These are phyloP conservation scores for Cantharellus anzutake DNA, from an alignment of 768 basidiomycete species.

Conservation along the genomic window DNA sequence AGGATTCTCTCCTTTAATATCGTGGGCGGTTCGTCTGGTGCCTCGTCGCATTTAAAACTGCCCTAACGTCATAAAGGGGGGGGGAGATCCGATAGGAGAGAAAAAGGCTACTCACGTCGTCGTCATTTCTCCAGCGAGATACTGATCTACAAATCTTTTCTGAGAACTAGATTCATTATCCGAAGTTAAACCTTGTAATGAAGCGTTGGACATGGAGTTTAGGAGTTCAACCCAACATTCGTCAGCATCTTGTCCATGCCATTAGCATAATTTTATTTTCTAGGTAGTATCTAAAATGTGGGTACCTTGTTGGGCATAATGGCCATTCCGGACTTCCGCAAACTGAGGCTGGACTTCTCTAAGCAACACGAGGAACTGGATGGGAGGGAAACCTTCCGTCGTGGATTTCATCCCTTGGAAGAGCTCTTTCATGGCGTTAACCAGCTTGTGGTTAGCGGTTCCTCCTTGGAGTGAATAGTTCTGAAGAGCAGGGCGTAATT, in stretches of 20 bases:
- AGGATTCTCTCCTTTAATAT: slow-evolving; percentile 50
- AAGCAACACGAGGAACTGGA: slow-evolving; percentile 40
- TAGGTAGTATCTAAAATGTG: background rate
- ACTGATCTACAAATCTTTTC: slow-evolving; percentile 61
- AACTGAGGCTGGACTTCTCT: slow-evolving; percentile 81
- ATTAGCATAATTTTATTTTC: background rate
- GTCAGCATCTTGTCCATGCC: slow-evolving; percentile 44
- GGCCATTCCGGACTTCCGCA: slow-evolving; percentile 38
- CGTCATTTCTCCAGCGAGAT: slow-evolving; percentile 57
- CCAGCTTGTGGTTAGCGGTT: slow-evolving; percentile 18
- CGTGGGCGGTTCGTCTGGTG: slow-evolving; percentile 54
- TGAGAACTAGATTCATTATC: slow-evolving; percentile 12
- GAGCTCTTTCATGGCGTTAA: slow-evolving; percentile 41
- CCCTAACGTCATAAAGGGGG: background rate
- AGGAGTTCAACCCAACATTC: slow-evolving; percentile 72
- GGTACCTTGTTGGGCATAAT: slow-evolving; percentile 65
- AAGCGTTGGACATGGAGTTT: slow-evolving; percentile 34
- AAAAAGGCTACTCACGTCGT: slow-evolving; percentile 32
- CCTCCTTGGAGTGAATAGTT: slow-evolving; percentile 21
- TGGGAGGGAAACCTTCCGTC: slow-evolving; percentile 55
- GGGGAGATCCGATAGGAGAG: background rate
- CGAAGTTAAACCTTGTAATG: slow-evolving; percentile 33
- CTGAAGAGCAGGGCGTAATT: slow-evolving; percentile 55
- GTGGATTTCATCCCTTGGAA: slow-evolving; percentile 58
- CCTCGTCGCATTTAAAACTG: slow-evolving; percentile 68